Evolutionary conservation across 257 asterid genomes (phyloP), one percentile per base, ranked within the genome.

Genomic region (Penstemon barbatus): DNA sequence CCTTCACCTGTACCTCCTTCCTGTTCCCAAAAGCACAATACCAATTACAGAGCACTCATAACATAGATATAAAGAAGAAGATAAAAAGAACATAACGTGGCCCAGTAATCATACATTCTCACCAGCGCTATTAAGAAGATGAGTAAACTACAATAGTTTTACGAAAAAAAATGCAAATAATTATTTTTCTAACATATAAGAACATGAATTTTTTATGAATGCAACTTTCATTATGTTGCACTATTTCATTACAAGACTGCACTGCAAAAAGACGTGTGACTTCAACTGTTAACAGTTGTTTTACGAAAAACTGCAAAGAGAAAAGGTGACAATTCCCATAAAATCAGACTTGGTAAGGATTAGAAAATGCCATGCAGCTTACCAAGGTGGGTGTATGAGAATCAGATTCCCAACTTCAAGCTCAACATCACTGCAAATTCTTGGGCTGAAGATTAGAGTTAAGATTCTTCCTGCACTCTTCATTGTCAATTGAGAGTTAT

Each of bases 321-420:
- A 58, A 3, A 4, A 11, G 8, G 38, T 19, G 37, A 67, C 43
- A 36, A 45, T 5, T 5, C n/a, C 37, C 39, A n/a, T 36, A 5
- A 2, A 25, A 48, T 25, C 1, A 37, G 6, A 8, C 13, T 8
- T 51, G 49, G 18, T 38, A 48, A 38, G 7, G 40, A 39, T 66
- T 8, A 25, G 41, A 10, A 68, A 8, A 8, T 13, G 6, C 73
- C 52, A 10, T 57, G 49, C 68, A 68, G 60, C 53, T 64, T 60
- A 92, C 98, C 98, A 92, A 57, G 97, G 98, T 25, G 83, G 77
- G 70, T 71, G 84, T 71, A 92, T 38, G 75, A 83, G 72, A 45
- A 92, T 82, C 76, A 81, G 57, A 79, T 77, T 86, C 65, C 95
- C 96, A 37, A 75, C 84, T 76, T 89, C 97, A 73, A 89, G 86